These are phyloP conservation scores for Parastagonospora avenae DNA, from an alignment of 2,329 filamentous ascomycete genomes.

Conservation along the genomic window DNA sequence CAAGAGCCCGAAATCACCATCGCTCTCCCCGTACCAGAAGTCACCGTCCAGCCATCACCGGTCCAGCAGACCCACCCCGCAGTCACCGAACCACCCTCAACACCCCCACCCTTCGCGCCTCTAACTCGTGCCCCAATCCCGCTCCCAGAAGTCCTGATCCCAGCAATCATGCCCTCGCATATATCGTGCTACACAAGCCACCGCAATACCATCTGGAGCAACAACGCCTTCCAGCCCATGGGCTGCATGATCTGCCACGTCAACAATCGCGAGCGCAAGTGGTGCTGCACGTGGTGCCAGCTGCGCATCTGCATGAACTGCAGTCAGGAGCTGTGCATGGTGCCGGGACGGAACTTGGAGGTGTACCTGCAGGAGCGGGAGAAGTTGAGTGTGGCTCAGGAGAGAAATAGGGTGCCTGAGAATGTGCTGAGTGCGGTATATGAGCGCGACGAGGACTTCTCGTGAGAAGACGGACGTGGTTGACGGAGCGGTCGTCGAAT, in stretches of 20 bases:
- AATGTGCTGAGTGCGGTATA: not conserved
- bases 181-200: slow-evolving; percentile 41
- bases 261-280: slow-evolving; percentile 31
- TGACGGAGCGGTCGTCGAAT: not conserved
- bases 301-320: slow-evolving; percentile 42
- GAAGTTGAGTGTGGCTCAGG: slow-evolving; percentile 4
- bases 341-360: slow-evolving; percentile 26
- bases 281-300: slow-evolving; percentile 46
- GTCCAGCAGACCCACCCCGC: no score
- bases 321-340: slow-evolving; percentile 25
- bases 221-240: slow-evolving; percentile 40
- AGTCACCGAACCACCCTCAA: slow-evolving; percentile 1
- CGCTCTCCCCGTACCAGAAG: not conserved
- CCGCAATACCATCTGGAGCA: slow-evolving; percentile 30
- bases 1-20: slow-evolving; percentile 3
- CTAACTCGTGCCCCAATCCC: slow-evolving; percentile 24
- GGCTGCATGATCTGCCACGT: slow-evolving; percentile 44
- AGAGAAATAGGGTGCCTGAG: slow-evolving; percentile 1
- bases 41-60: no score
- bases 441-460: slow-evolving; percentile 1
- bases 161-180: slow-evolving; percentile 38
- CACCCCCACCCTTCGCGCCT: slow-evolving; percentile 23
- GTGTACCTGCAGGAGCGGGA: slow-evolving; percentile 19
- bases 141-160: slow-evolving; percentile 18
- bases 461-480: not conserved